These are phyloP conservation scores for Aspergillus brasiliensis DNA, from an alignment of 2,329 filamentous ascomycete species.

Conservation along the genomic window DNA sequence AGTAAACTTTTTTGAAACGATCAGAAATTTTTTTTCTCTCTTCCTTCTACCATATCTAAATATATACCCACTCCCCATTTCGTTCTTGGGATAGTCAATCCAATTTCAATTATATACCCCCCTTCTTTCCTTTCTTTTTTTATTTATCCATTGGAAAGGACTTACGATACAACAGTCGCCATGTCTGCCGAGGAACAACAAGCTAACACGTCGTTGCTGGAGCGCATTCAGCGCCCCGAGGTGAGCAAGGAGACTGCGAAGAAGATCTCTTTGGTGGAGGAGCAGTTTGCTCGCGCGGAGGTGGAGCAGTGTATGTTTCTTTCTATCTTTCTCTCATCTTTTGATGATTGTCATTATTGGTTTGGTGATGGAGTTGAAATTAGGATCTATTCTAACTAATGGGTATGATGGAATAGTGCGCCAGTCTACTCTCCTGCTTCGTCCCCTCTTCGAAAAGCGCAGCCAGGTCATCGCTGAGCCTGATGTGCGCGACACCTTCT, in stretches of 20 bases:
- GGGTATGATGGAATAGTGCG: conserved; percentile 65
- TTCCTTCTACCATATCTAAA: background rate
- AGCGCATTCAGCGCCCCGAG: conserved; percentile 36
- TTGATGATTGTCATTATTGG: background rate
- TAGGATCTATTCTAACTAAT: background rate
- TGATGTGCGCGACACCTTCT: conserved; percentile 67
- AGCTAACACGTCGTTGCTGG: conserved; percentile 17
- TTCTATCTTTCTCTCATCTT: conserved; percentile 36
- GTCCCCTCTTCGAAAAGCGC: conserved; percentile 76
- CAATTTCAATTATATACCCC: too few relatives aligned
- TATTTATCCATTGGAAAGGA: too few relatives aligned
- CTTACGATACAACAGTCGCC: too few relatives aligned
- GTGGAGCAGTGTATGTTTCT: conserved; percentile 62
- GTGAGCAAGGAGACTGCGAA: conserved; percentile 50
- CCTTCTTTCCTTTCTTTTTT: too few relatives aligned
- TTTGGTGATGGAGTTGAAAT: background rate
- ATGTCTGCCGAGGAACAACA: conserved; percentile 1
- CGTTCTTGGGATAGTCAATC: too few relatives aligned
- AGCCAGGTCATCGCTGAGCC: conserved; percentile 70
- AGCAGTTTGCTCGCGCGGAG: conserved; percentile 81
- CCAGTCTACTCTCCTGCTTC: conserved; percentile 68
- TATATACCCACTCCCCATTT: too few relatives aligned
- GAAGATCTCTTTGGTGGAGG: conserved; percentile 76
- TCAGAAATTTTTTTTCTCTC: background rate
- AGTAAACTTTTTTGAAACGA: background rate